Conservation (phyloP, 495 filamentous ascomycete species). For the Barbatosphaeria neglecta region DNA sequence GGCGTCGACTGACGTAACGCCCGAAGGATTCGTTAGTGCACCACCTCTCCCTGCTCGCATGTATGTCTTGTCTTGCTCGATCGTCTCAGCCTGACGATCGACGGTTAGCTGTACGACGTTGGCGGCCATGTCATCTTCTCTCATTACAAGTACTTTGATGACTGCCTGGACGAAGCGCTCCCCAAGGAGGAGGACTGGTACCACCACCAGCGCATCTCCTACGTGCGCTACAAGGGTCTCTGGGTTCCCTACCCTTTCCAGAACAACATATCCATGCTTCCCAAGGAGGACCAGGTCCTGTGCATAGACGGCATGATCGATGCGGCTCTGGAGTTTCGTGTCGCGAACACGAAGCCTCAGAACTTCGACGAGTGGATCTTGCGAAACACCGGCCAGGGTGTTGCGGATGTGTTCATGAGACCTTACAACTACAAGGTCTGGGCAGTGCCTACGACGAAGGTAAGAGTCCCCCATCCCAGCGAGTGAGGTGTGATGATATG, state of each 20-base stretch:
- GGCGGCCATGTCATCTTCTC: slow-evolving; percentile 99
- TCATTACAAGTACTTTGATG: slow-evolving; percentile 99
- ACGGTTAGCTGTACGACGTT: slow-evolving; percentile 83
- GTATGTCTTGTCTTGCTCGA: background rate
- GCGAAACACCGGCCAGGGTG: slow-evolving; percentile 76
- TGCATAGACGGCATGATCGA: slow-evolving; percentile 98
- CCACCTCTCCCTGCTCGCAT: background rate
- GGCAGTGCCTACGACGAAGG: slow-evolving; percentile 97
- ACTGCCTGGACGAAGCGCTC: slow-evolving; percentile 92
- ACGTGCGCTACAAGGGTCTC: slow-evolving; percentile 87
- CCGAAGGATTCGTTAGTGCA: slow-evolving; percentile 94
- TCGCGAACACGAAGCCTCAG: slow-evolving; percentile 80
- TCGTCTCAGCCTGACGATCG: slow-evolving; percentile 12
- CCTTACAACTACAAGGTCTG: slow-evolving; percentile 99
- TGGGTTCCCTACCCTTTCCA: slow-evolving; percentile 99
- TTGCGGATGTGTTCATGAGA: slow-evolving; percentile 96
- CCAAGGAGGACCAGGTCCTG: slow-evolving; percentile 90
- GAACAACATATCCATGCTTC: slow-evolving; percentile 98
- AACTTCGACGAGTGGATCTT: slow-evolving; percentile 99
- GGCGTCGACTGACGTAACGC: slow-evolving; percentile 90
- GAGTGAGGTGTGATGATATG: background rate
- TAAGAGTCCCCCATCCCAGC: slow-evolving; percentile 25
- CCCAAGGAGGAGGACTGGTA: slow-evolving; percentile 93
- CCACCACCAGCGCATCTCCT: slow-evolving; percentile 95
- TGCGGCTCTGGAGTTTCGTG: slow-evolving; percentile 74